Evolutionary conservation across 208 protist genomes (phyloP).

Genomic region (Crithidia mellificae): DNA sequence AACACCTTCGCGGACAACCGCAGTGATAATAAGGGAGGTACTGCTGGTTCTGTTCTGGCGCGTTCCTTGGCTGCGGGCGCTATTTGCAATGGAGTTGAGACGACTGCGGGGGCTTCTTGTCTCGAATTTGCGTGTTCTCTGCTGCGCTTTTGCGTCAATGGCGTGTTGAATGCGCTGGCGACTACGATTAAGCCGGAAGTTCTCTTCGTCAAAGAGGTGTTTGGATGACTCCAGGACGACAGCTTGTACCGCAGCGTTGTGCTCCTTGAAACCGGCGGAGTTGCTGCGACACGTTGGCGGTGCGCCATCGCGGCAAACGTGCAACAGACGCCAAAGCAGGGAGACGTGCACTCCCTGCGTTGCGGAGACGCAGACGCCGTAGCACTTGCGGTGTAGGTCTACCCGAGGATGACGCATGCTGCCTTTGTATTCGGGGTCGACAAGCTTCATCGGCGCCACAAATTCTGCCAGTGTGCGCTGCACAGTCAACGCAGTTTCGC

Average conservation of each 20-base stretch:
- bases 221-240: conserved; percentile 89
- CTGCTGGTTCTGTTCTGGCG: conserved; percentile 79
- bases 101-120: conserved; percentile 38
- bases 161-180: conserved; percentile 52
- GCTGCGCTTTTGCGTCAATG: conserved; percentile 39
- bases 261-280: conserved; percentile 40
- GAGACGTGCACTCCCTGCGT: conserved; percentile 49
- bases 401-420: conserved; percentile 67
- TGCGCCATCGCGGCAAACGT: conserved; percentile 35
- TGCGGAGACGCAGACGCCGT: conserved; percentile 82
- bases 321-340: conserved; percentile 72
- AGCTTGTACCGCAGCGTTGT: conserved; percentile 75
- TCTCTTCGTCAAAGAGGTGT: conserved; percentile 89
- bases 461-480: conserved; percentile 21
- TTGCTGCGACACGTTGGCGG: conserved; percentile 62
- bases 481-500: conserved; percentile 2
- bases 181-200: conserved; percentile 61
- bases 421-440: conserved; percentile 70
- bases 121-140: conserved; percentile 34
- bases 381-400: conserved; percentile 64
- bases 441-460: conserved; percentile 69
- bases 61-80: conserved; percentile 29
- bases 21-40: conserved; percentile 64
- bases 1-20: conserved; percentile 80
- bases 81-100: conserved; percentile 44